Percentiles rank a stretch among this genome's conserved stretches.
Conservation (phyloP, 164 flowering plant species). For the Vitis rupestris region DNA sequence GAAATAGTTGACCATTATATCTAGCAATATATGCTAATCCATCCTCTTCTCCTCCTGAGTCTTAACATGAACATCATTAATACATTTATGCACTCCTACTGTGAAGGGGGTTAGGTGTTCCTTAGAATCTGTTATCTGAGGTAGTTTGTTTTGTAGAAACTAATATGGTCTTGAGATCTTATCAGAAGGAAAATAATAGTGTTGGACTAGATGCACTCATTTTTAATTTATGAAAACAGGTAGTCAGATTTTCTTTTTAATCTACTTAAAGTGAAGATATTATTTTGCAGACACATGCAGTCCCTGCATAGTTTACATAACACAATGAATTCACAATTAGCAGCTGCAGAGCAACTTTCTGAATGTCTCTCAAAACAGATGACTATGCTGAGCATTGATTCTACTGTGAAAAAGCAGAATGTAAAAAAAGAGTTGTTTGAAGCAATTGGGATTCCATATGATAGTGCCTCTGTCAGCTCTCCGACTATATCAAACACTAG, state of each 20-base stretch:
- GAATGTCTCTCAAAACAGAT: constrained; percentile 88
- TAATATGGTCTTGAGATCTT: too few relatives aligned
- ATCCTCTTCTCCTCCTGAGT: too few relatives aligned
- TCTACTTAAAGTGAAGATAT: background rate
- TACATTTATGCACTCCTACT: too few relatives aligned
- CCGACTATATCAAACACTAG: constrained; percentile 38
- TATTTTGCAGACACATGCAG: constrained; percentile 54
- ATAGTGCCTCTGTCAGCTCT: constrained; percentile 54
- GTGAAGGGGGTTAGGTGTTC: too few relatives aligned
- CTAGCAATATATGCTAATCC: too few relatives aligned
- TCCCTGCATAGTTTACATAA: constrained; percentile 69
- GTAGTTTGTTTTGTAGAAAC: too few relatives aligned
- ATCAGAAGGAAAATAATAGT: background rate
- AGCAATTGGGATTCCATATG: constrained; percentile 73
- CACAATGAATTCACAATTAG: constrained; percentile 75
- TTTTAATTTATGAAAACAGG: background rate
- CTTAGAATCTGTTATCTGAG: too few relatives aligned
- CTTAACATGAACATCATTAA: too few relatives aligned
- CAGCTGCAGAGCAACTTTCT: constrained; percentile 82
- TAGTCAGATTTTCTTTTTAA: background rate
- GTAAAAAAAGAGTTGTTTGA: constrained; percentile 78
- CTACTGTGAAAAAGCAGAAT: constrained; percentile 38
- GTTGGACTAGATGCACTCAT: background rate
- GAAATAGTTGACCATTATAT: background rate
- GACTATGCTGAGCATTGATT: constrained; percentile 59